Conservation (phyloP, 495 filamentous ascomycete genomes). For the Penicillium atrosanguineum region DNA sequence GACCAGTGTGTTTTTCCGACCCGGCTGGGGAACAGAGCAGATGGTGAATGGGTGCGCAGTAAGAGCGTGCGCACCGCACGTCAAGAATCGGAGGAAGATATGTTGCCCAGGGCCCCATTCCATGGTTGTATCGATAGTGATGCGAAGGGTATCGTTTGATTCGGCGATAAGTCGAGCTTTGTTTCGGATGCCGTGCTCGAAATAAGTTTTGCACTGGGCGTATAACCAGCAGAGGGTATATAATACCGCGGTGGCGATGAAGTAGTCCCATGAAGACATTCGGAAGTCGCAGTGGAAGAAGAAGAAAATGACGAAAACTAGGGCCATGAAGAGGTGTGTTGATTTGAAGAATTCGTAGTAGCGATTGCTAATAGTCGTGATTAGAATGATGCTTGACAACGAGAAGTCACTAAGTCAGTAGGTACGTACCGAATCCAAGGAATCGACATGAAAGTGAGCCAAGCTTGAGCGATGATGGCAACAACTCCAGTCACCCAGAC, state of each 20-base stretch:
- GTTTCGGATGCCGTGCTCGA: slow-evolving; percentile 40
- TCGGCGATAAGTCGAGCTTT: slow-evolving; percentile 39
- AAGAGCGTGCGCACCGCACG: slow-evolving; percentile 27
- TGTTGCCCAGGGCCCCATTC: slow-evolving; percentile 43
- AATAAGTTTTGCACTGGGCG: slow-evolving; percentile 38
- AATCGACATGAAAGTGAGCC: slow-evolving; percentile 51
- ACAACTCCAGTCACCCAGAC: slow-evolving; percentile 57
- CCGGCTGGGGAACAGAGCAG: slow-evolving; percentile 32
- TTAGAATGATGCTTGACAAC: not conserved
- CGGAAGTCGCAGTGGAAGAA: slow-evolving; percentile 58
- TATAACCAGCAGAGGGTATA: slow-evolving; percentile 44
- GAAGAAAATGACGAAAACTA: slow-evolving; percentile 55
- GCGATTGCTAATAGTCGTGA: slow-evolving; percentile 37
- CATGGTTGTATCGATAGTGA: slow-evolving; percentile 40
- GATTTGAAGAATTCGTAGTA: slow-evolving; percentile 62
- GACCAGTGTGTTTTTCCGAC: slow-evolving; percentile 21
- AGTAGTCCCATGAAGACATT: slow-evolving; percentile 55
- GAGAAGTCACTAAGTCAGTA: not conserved
- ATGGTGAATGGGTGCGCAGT: slow-evolving; percentile 47
- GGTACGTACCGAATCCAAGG: slow-evolving; percentile 44
- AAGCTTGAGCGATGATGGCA: slow-evolving; percentile 54
- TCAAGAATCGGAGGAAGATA: slow-evolving; percentile 42
- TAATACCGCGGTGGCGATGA: slow-evolving; percentile 49
- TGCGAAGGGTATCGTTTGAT: slow-evolving; percentile 33
- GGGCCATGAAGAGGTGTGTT: slow-evolving; percentile 49